Conservation (phyloP, 2,329 filamentous ascomycete species). For the Phyllosticta citribraziliensis region DNA sequence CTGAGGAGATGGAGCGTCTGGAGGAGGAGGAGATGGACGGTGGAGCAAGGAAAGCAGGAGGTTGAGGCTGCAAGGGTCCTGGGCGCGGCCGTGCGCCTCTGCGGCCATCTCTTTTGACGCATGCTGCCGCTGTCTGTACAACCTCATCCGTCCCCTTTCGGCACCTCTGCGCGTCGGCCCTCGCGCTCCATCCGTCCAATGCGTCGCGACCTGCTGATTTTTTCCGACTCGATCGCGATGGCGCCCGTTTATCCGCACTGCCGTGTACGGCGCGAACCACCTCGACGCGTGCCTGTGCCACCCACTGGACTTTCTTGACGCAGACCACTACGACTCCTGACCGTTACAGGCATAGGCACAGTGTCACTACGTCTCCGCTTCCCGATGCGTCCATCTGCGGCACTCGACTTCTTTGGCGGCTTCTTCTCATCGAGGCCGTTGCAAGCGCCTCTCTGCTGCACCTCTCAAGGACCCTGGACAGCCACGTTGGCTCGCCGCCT, state of each 20-base stretch:
- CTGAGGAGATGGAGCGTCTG: not conserved
- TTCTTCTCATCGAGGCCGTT: not conserved
- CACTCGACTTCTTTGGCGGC: not conserved
- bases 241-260: constrained; percentile 9
- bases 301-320: constrained; percentile 1
- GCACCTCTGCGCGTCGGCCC: constrained; percentile 3
- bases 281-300: constrained; percentile 10
- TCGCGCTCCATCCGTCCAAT: constrained; percentile 2
- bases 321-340: not conserved
- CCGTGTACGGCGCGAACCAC: constrained; percentile 5
- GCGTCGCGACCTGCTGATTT: constrained; percentile 6
- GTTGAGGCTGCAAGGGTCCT: constrained; percentile 2
- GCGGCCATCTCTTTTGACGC: not conserved
- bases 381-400: not conserved
- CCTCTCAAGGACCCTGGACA: constrained; percentile 2
- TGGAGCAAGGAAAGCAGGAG: not conserved
- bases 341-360: not conserved
- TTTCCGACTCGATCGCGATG: constrained; percentile 3
- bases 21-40: not conserved
- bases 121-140: not conserved
- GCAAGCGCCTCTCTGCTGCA: constrained; percentile 1
- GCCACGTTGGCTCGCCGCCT: constrained; percentile 6
- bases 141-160: constrained; percentile 2
- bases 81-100: not conserved
- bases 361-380: not conserved